These are phyloP conservation scores for Coemansia sp. DNA, from an alignment of 192 early-diverging fungal genomes.

Conservation along the genomic window DNA sequence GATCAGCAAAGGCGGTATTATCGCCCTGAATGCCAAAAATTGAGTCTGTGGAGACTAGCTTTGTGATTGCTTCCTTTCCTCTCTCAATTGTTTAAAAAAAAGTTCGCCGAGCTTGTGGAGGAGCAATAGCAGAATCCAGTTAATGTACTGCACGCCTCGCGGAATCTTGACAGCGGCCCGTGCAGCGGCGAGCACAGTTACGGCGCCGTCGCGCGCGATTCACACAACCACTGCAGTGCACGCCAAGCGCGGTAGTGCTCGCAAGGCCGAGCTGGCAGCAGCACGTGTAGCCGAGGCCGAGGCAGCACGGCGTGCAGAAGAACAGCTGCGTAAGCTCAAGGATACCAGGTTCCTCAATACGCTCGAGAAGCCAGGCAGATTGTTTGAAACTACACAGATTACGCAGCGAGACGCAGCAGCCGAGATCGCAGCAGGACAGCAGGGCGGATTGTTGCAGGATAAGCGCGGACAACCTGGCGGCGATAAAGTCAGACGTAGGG, in stretches of 20 bases:
- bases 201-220: slow-evolving; percentile 16
- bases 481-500: slow-evolving; percentile 23
- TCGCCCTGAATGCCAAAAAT: too few relatives aligned
- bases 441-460: slow-evolving; percentile 6
- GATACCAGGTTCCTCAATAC: slow-evolving; percentile 54
- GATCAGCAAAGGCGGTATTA: too few relatives aligned
- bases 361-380: slow-evolving; percentile 29
- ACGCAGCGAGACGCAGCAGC: slow-evolving; percentile 40
- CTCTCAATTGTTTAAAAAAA: too few relatives aligned
- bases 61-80: too few relatives aligned
- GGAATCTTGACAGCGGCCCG: neutral
- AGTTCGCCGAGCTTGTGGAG: too few relatives aligned
- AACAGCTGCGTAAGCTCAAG: slow-evolving; percentile 47
- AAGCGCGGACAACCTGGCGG: neutral
- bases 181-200: neutral
- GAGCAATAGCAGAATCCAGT: too few relatives aligned
- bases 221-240: slow-evolving; percentile 25
- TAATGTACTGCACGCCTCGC: neutral
- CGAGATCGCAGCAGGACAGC: slow-evolving; percentile 3
- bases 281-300: slow-evolving; percentile 44
- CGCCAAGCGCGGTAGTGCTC: slow-evolving; percentile 31
- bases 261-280: slow-evolving; percentile 47
- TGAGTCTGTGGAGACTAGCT: too few relatives aligned
- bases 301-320: slow-evolving; percentile 21
- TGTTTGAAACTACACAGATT: slow-evolving; percentile 48